Evolutionary conservation across 1,284 basidiomycete genomes (phyloP), one percentile per base, ranked within the genome.

Genomic region (Apiotrichum domesticum): DNA sequence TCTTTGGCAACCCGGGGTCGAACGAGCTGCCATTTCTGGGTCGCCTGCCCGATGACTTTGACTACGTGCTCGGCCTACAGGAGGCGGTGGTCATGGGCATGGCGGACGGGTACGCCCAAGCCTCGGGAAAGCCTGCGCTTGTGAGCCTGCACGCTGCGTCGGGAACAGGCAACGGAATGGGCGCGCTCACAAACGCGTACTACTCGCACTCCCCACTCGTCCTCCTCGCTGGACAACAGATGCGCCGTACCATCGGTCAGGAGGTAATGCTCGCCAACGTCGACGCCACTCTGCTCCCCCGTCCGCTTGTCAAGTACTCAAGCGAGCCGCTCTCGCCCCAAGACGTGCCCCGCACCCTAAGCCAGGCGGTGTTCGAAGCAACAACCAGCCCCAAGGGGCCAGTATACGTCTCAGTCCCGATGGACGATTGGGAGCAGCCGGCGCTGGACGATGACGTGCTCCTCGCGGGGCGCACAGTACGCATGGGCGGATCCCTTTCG

Each of bases 21-120:
- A 60, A 60, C 51, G 58, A 60, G 55, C 52, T 60, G 9, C 58
- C 58, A 3, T 56, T 60, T 46, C 54, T 60, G 11, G 58, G 55
- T 7, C 43, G 45, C 10, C 45, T 60, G 29, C 55, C 55, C 2
- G 46, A 14, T 32, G 58, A 56, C 45, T 60, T 60, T 21, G 33
- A 41, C 40, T 60, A 60, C 34, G 55, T 60, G n/a, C 55, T 56
- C 5, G 54, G 58, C 1, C 55, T 60, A 34, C 58, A 60, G 34
- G 58, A 60, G 35, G 52, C 43, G 0, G 49, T 51, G 1, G 58
- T 56, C 1, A 35, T 50, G 0, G 55, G 58, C 45, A 60, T 60
- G 58, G 58, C 58, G 4, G 58, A 60, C 4, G 58, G 58, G 1
- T 60, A 51, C 21, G 44, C 58, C 2, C 58, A 53, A 13, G 52